These are phyloP conservation scores for Kalaharituber pfeilii DNA, from an alignment of 2,329 filamentous ascomycete genomes.

Conservation along the genomic window DNA sequence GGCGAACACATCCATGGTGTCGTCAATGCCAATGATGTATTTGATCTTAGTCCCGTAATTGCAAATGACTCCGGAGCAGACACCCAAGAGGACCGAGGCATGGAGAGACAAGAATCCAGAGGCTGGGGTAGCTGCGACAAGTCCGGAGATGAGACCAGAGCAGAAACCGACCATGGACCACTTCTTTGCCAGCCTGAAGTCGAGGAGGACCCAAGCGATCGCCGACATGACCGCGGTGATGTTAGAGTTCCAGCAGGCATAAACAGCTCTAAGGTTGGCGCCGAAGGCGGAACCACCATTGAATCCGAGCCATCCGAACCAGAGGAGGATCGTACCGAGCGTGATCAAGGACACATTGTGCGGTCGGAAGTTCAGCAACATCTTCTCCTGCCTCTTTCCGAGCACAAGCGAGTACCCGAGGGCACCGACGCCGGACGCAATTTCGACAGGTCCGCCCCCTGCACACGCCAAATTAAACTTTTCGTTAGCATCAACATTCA, in stretches of 20 bases:
- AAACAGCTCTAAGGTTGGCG: constrained; percentile 79
- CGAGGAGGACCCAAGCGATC: constrained; percentile 85
- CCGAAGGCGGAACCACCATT: constrained; percentile 93
- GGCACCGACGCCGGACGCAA: constrained; percentile 80
- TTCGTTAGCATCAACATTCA: not conserved
- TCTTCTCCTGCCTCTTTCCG: constrained; percentile 89
- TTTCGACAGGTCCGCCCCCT: constrained; percentile 87
- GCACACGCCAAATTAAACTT: not conserved
- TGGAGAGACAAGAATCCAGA: constrained; percentile 52
- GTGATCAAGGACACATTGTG: constrained; percentile 98
- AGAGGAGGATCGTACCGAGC: constrained; percentile 83
- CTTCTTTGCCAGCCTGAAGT: constrained; percentile 85
- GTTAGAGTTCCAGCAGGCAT: constrained; percentile 98
- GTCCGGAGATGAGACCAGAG: constrained; percentile 52
- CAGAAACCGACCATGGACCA: constrained; percentile 71
- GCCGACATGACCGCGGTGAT: constrained; percentile 80
- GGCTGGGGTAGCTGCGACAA: constrained; percentile 52
- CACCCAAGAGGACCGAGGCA: constrained; percentile 48
- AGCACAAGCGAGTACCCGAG: constrained; percentile 92
- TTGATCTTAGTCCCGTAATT: constrained; percentile 48
- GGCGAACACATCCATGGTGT: constrained; percentile 54
- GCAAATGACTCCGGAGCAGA: constrained; percentile 47
- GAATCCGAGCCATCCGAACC: constrained; percentile 98
- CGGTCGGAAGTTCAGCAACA: constrained; percentile 99
- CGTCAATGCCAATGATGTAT: constrained; percentile 45